Percentiles rank a stretch among this genome's conserved stretches.
Conservation (phyloP, 2,329 filamentous ascomycete genomes). For the Colletotrichum sp. region DNA sequence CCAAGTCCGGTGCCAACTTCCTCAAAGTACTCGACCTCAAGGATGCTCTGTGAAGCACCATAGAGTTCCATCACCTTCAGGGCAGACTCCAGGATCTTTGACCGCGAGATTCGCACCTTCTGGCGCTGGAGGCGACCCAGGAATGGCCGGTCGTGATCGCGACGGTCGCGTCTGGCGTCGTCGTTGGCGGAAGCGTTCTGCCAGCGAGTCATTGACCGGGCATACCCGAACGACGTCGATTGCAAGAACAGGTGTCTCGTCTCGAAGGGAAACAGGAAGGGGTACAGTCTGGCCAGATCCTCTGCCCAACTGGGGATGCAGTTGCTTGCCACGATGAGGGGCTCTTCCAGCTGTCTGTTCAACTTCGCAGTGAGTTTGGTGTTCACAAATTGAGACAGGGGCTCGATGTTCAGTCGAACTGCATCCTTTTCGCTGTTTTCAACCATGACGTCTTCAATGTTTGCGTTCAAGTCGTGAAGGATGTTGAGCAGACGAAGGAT, state of each 20-base stretch:
- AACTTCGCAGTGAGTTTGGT: slow-evolving; percentile 98
- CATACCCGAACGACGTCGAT: slow-evolving; percentile 98
- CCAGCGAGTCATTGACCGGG: slow-evolving; percentile 96
- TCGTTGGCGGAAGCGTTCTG: slow-evolving; percentile 87
- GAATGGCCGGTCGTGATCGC: slow-evolving; percentile 84
- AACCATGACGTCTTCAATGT: slow-evolving; percentile 87
- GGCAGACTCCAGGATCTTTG: slow-evolving; percentile 94
- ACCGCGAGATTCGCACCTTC: slow-evolving; percentile 95
- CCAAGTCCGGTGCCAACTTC: slow-evolving; percentile 96
- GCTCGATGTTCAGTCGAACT: slow-evolving; percentile 77
- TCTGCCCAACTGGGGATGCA: slow-evolving; percentile 96
- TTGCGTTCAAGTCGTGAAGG: slow-evolving; percentile 89
- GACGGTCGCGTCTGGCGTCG: slow-evolving; percentile 80
- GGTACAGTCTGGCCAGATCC: slow-evolving; percentile 90
- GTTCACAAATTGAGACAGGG: slow-evolving; percentile 94
- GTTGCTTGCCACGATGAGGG: slow-evolving; percentile 94
- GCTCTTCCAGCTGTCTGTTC: slow-evolving; percentile 95
- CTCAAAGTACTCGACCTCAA: slow-evolving; percentile 98
- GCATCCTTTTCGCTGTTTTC: slow-evolving; percentile 69
- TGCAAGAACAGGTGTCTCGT: slow-evolving; percentile 96
- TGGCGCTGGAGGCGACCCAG: slow-evolving; percentile 91
- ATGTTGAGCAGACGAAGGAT: slow-evolving; percentile 90
- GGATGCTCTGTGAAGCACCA: slow-evolving; percentile 91
- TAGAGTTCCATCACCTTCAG: slow-evolving; percentile 99
- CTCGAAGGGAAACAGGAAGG: slow-evolving; percentile 98